A percentile compares a stretch with the other conserved stretches of the same genome.
These are phyloP conservation scores for Sisymbrium altissimum DNA, from an alignment of 345 rosid species.

Conservation along the genomic window DNA sequence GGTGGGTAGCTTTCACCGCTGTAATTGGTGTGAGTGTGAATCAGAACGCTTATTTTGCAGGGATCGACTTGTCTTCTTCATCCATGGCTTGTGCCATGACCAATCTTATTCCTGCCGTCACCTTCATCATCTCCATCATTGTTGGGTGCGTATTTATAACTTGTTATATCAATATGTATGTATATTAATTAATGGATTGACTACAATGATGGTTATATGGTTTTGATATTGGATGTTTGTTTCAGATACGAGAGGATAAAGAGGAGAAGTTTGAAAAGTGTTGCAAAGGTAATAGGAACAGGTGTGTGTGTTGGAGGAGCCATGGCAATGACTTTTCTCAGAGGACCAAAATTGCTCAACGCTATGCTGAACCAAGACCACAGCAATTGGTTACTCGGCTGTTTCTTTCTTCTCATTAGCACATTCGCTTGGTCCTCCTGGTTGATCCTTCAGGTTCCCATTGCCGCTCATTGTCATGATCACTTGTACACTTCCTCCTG, in stretches of 20 bases:
- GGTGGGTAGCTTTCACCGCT: constrained; percentile 41
- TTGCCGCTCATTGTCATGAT: constrained; percentile 44
- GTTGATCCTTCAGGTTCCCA: constrained; percentile 63
- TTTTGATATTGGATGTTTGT: not conserved
- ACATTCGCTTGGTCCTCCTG: constrained; percentile 56
- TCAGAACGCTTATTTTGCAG: constrained; percentile 41
- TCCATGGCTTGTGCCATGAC: constrained; percentile 42
- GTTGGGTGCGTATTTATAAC: constrained; percentile 28
- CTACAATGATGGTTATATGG: not conserved
- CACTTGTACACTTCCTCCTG: constrained; percentile 48
- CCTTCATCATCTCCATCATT: constrained; percentile 38
- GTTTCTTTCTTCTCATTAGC: constrained; percentile 43
- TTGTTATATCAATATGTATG: not conserved
- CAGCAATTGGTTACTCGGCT: constrained; percentile 51
- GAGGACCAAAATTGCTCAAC: constrained; percentile 50
- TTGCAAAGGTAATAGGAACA: constrained; percentile 66
- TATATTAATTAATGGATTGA: not conserved
- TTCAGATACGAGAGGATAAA: constrained; percentile 57
- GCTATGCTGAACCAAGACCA: constrained; percentile 24
- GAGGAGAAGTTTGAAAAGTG: constrained; percentile 49
- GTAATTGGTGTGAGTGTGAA: constrained; percentile 36
- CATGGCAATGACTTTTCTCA: constrained; percentile 54
- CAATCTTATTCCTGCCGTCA: constrained; percentile 45
- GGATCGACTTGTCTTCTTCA: constrained; percentile 40
- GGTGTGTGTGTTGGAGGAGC: constrained; percentile 67